Evolutionary conservation across 2,329 filamentous ascomycete genomes (phyloP), one percentile per base, ranked within the genome.

Genomic region (Colletotrichum tanaceti): DNA sequence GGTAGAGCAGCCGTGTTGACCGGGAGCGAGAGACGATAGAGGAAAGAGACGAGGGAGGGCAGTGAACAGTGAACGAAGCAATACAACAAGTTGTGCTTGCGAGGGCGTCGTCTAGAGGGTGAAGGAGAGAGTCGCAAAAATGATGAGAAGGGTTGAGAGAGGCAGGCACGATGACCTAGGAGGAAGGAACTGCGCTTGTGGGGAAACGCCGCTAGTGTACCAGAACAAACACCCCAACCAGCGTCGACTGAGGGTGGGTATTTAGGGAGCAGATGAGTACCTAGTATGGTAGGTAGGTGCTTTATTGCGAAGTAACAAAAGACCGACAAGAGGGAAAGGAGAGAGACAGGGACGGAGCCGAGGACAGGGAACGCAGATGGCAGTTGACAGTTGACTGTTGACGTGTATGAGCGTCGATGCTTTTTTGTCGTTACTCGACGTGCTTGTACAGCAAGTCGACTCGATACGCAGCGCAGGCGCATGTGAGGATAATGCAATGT

Each of bases 201-300:
- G 46, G 41, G 41, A 54, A 71, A 44, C 49, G 22, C 38, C 46
- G 58, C 69, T 57, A 69, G 53, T 58, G 65, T 65, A 49, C 69
- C 57, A 65, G 41, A 57, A 46, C 55, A 50, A 44, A 59, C 41
- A 55, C 35, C 18, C 43, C 16, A 65, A 28, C 39, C 50, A 18
- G 46, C 53, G 57, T 32, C 46, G 44, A 46, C 38, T 18, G 43
- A 54, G 58, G 58, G 35, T 24, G 52, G 32, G 32, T 35, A 10
- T 35, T 35, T 2, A 35, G 7, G 32, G 9, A 35, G 32, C 32
- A 35, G 7, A 10, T 35, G 9, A n/a, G n/a, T n/a, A n/a, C n/a
- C n/a, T n/a, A n/a, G n/a, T n/a, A n/a, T n/a, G n/a, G n/a, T n/a
- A n/a, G 32, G 9, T 35, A 35, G 55, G 24, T 22, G 24, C 35